A percentile compares a stretch with the other conserved stretches of the same genome.
Evolutionary conservation across 2,329 filamentous ascomycete species (phyloP).

Genomic region (Blastomyces silverae): DNA sequence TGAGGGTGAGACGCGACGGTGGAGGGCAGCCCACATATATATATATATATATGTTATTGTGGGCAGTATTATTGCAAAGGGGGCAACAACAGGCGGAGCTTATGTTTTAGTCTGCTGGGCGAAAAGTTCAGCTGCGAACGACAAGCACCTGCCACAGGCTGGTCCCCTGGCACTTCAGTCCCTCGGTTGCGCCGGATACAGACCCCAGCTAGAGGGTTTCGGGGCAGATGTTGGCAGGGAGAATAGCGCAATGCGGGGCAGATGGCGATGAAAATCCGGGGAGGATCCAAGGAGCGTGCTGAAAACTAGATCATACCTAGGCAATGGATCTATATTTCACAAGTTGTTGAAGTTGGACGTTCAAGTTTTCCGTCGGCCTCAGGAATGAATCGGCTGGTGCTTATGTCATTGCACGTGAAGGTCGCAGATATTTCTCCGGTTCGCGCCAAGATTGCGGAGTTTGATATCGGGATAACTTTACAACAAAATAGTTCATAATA

Average conservation of each 20-base stretch:
- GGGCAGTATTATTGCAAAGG: neutral
- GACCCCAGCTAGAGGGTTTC: neutral
- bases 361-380: neutral
- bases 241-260: neutral
- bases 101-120: neutral
- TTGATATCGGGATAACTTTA: neutral
- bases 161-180: conserved; percentile 1
- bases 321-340: neutral
- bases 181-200: conserved; percentile 10
- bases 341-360: neutral
- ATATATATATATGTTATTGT: neutral
- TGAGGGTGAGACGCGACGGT: conserved; percentile 30
- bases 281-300: neutral
- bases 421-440: neutral
- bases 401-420: conserved; percentile 13
- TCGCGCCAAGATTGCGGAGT: neutral
- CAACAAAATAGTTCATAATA: neutral
- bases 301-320: neutral
- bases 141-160: conserved; percentile 6
- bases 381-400: neutral
- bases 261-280: conserved; percentile 5
- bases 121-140: neutral
- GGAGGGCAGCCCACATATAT: conserved; percentile 22
- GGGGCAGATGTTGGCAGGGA: neutral
- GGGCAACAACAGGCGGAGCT: neutral